Percentiles rank a stretch among this genome's conserved stretches.
These are phyloP conservation scores for Skeletonema menzelii DNA, from an alignment of 108 stramenopile species.

Conservation along the genomic window DNA sequence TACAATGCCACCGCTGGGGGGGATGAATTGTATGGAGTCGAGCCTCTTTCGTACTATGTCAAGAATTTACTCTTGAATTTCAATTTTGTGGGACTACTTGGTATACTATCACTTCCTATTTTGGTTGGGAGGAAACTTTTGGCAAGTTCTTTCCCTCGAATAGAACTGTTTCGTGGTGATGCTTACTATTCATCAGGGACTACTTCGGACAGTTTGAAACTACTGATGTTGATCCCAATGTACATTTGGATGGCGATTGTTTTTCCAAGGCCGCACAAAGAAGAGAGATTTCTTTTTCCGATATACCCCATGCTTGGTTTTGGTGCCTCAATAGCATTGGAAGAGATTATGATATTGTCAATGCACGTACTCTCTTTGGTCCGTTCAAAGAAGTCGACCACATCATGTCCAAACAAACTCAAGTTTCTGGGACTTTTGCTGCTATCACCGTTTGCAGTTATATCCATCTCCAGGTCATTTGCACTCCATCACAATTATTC, in stretches of 20 bases:
- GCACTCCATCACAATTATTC: conserved; percentile 75
- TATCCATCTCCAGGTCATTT: conserved; percentile 63
- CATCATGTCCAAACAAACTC: not conserved
- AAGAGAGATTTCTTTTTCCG: conserved; percentile 95
- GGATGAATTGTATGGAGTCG: conserved; percentile 96
- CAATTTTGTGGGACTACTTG: conserved; percentile 68
- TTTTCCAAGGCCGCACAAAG: conserved; percentile 93
- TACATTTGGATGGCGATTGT: conserved; percentile 87
- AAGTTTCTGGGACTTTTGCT: conserved; percentile 10
- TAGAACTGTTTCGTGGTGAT: not conserved
- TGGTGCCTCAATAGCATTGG: conserved; percentile 46
- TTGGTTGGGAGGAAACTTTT: conserved; percentile 6
- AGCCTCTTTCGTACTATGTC: conserved; percentile 91
- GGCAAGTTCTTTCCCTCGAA: not conserved
- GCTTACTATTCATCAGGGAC: not conserved
- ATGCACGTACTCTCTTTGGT: not conserved
- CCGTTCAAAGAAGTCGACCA: not conserved
- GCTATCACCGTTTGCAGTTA: conserved; percentile 35
- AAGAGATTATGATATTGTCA: conserved; percentile 2
- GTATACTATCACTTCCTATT: conserved; percentile 39
- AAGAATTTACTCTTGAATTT: conserved; percentile 94
- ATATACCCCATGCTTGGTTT: conserved; percentile 78
- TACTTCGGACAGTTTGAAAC: conserved; percentile 8
- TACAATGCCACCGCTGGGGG: conserved; percentile 86
- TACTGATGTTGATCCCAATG: conserved; percentile 54